These are phyloP conservation scores for Blastomyces percursus DNA, from an alignment of 2,329 filamentous ascomycete species.

Conservation along the genomic window DNA sequence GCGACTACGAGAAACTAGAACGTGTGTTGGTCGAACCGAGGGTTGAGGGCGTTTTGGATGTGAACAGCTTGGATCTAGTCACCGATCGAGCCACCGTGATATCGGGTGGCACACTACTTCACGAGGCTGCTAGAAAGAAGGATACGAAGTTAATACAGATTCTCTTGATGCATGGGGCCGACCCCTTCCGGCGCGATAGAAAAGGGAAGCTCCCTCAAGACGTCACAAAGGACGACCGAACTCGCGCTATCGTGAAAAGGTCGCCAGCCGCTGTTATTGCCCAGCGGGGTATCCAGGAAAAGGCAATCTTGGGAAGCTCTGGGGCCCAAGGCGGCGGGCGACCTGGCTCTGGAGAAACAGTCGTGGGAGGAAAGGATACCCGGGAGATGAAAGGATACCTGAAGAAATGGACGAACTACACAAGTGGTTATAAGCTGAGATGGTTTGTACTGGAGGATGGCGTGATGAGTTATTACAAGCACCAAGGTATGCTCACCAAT, in stretches of 20 bases:
- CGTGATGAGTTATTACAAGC: constrained; percentile 96
- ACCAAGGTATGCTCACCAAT: constrained; percentile 50
- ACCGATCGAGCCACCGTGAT: constrained; percentile 68
- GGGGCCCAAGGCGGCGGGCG: constrained; percentile 45
- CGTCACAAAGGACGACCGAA: constrained; percentile 88
- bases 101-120: constrained; percentile 79
- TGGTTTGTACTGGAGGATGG: constrained; percentile 99
- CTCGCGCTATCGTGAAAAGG: constrained; percentile 77
- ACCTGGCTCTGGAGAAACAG: constrained; percentile 36
- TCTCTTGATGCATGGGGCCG: constrained; percentile 82
- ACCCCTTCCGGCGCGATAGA: constrained; percentile 88
- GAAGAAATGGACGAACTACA: constrained; percentile 99
- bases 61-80: constrained; percentile 82
- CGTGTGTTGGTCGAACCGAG: constrained; percentile 72
- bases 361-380: constrained; percentile 67
- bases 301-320: constrained; percentile 76
- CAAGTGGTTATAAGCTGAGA: constrained; percentile 86
- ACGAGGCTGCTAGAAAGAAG: constrained; percentile 82
- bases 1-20: constrained; percentile 68
- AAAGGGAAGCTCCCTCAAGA: constrained; percentile 94
- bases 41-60: constrained; percentile 76
- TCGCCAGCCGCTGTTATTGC: constrained; percentile 90
- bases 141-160: constrained; percentile 83
- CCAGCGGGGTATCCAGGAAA: constrained; percentile 92
- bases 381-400: constrained; percentile 97